A percentile compares a stretch with the other conserved stretches of the same genome.
Evolutionary conservation across 164 flowering plant species (phyloP).

Genomic region (Nelumbo lutea): DNA sequence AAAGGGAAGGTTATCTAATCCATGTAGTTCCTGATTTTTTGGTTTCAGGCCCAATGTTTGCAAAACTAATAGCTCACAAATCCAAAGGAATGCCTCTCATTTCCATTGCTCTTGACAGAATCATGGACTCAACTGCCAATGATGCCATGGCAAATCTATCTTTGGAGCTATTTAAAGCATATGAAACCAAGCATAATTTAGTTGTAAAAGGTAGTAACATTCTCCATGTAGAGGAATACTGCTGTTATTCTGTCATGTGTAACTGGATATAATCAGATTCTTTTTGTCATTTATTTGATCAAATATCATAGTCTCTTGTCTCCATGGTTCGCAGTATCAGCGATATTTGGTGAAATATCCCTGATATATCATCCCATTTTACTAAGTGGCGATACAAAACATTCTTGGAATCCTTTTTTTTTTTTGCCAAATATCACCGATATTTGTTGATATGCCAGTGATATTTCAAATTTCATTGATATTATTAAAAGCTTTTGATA

Average conservation of each 20-base stretch:
- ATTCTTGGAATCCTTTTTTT: no score
- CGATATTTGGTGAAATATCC: no score
- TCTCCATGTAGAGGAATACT: background rate
- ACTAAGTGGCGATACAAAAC: no score
- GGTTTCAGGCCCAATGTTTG: slow-evolving; percentile 43
- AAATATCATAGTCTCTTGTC: background rate
- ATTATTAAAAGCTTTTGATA: no score
- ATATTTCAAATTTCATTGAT: no score
- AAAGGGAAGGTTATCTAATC: slow-evolving; percentile 1
- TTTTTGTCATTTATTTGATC: background rate
- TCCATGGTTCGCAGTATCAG: no score
- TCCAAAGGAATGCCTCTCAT: slow-evolving; percentile 83
- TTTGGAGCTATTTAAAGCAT: slow-evolving; percentile 49
- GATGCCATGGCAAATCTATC: slow-evolving; percentile 67
- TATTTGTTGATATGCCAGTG: no score
- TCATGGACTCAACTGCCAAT: slow-evolving; percentile 43
- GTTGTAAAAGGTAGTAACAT: slow-evolving; percentile 44
- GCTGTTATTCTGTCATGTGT: background rate
- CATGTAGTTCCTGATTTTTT: background rate
- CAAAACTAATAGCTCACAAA: slow-evolving; percentile 73
- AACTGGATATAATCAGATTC: background rate
- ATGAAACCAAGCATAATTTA: slow-evolving; percentile 28
- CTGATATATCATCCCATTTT: no score
- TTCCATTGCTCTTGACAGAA: slow-evolving; percentile 49
- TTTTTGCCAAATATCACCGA: no score